Base-by-base conservation (phyloP, 768 basidiomycete species). In the Tulasnella sp. region DNA sequence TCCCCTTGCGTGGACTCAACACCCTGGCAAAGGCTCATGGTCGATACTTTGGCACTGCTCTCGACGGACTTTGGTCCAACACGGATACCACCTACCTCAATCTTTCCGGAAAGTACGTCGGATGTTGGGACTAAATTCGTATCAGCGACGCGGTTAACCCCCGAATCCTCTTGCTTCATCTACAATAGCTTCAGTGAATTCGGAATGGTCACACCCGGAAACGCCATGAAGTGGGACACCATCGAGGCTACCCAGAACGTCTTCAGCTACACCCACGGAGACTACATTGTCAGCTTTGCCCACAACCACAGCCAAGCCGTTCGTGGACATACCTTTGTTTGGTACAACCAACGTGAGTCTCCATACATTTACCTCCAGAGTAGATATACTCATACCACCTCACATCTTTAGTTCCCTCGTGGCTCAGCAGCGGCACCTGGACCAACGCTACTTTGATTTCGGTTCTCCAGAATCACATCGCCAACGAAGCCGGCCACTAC, bases 401-500 rank as follows among this genome's bases (percentile, higher is more conserved):
- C 12, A 64, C 29, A 1, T 64, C 31, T 52, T 17, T 29, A 76
- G 75, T 76, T 42, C 67, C 76, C n/a, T 67, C 39, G 31, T 77
- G 77, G 77, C 14, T 74, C 38, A 42, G 34, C 3, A 74, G 67
- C 17, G 77, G 77, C 9, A 25, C 25, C 5, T 77, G 34, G 22
- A 76, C 74, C 37, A 73, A 78, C 67, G 74, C 79, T 22, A 77
- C 78, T 29, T 71, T 80, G 45, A 77, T 76, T 40, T 78, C 79
- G 49, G 86, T 88, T 73, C 81, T 89, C 40, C 79, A 85, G 76
- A 86, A 82, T 40, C 88, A 90, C 79, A 86, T 86, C 76, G 79
- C 82, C 39, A 87, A 86, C 7, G 81, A 88, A 22, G 87, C 87
- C 17, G 81, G 83, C 7, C 88, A 87, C 77, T 90, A 86, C 80